These are phyloP conservation scores for Metschnikowia amazonensis DNA, from an alignment of 805 yeast species.

Conservation along the genomic window DNA sequence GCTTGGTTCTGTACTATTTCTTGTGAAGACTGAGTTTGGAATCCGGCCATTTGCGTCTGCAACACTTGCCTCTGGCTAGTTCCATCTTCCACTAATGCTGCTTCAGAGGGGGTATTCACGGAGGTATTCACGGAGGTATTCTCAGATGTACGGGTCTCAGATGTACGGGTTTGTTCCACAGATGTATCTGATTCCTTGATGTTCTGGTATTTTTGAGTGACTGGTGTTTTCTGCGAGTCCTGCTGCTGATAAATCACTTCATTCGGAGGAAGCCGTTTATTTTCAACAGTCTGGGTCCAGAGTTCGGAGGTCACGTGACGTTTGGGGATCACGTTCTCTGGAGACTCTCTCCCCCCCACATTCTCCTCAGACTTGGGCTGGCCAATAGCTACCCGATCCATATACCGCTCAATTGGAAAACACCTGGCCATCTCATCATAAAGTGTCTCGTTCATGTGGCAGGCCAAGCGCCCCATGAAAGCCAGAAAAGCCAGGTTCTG, in stretches of 20 bases:
- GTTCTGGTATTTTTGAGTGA: too few species aligned
- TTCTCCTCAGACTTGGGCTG: too few species aligned
- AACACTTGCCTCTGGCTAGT: background rate
- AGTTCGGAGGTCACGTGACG: background rate
- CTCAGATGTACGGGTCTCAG: background rate
- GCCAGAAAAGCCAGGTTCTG: background rate
- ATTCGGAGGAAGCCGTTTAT: background rate
- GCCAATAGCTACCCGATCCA: background rate
- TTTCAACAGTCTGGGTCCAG: background rate
- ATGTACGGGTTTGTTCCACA: background rate
- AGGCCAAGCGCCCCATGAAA: slow-evolving; percentile 6
- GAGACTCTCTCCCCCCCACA: too few species aligned
- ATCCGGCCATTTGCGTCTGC: background rate
- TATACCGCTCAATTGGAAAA: slow-evolving; percentile 6
- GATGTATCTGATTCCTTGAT: too few species aligned
- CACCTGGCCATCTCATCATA: slow-evolving; percentile 2
- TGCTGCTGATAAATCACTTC: slow-evolving; percentile 8
- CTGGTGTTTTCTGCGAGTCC: background rate
- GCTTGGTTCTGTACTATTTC: too few species aligned
- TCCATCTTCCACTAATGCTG: too few species aligned
- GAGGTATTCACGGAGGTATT: too few species aligned
- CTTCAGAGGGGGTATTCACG: too few species aligned
- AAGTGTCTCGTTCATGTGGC: slow-evolving; percentile 2
- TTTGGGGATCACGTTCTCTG: background rate
- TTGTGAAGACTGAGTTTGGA: too few species aligned